phyloP scores from a whole-genome alignment of 768 basidiomycete genomes.

The Dictyophora rubrovolvata region DNA sequence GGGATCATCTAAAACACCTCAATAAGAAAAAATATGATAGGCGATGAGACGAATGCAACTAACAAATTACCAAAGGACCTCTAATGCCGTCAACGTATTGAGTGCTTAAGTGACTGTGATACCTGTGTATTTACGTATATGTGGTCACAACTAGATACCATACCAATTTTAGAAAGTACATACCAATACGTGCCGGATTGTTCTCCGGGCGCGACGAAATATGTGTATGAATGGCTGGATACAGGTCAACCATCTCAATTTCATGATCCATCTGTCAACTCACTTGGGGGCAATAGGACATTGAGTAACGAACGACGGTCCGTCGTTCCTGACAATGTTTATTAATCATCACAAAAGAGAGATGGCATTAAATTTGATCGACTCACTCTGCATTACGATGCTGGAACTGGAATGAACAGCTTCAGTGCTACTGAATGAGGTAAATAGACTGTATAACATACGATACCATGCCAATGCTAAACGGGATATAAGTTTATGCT shows the following conservation, averaged over 20 bases:
- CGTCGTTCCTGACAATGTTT: slow-evolving; percentile 1
- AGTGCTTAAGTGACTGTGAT: background rate
- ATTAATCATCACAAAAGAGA: background rate
- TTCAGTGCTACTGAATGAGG: background rate
- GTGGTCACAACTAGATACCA: background rate
- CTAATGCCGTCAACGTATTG: background rate
- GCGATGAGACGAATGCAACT: background rate
- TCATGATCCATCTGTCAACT: background rate
- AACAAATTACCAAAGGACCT: background rate
- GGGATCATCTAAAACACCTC: background rate
- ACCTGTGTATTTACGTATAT: background rate
- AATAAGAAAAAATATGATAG: background rate
- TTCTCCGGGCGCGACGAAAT: background rate
- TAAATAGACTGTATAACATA: background rate
- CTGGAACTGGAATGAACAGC: background rate
- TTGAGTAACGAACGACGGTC: slow-evolving; percentile 28
- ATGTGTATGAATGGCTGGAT: background rate
- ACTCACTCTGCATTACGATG: slow-evolving; percentile 6
- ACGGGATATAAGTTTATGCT: background rate
- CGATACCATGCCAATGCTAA: slow-evolving; percentile 10
- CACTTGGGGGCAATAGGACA: slow-evolving; percentile 33
- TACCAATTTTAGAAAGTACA: background rate
- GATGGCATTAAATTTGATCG: background rate
- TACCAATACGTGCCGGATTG: background rate
- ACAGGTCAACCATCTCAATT: background rate